Conservation (phyloP, 2,329 filamentous ascomycete genomes). For the Mycogone perniciosa region DNA sequence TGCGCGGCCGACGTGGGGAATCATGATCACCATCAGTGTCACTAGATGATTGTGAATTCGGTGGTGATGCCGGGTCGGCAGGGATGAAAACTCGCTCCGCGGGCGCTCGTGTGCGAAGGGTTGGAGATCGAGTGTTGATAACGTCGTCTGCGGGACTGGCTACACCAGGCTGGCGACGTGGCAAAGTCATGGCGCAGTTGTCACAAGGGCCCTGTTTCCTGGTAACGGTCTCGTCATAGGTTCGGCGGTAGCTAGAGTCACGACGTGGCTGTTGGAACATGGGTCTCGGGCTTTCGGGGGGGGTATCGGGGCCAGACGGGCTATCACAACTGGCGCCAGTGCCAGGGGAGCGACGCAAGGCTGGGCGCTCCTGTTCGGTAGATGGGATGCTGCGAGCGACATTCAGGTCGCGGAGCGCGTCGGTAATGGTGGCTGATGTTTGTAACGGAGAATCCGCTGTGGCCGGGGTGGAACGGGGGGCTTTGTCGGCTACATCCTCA, state of each 20-base stretch:
- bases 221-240: constrained; percentile 60
- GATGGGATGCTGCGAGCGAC: constrained; percentile 39
- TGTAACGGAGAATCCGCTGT: constrained; percentile 27
- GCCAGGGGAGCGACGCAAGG: constrained; percentile 36
- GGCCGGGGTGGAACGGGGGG: constrained; percentile 36
- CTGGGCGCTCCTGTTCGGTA: constrained; percentile 28
- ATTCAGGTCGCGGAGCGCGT: constrained; percentile 43
- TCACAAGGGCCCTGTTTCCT: constrained; percentile 59
- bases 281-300: constrained; percentile 50
- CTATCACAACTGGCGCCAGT: constrained; percentile 23
- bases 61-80: constrained; percentile 42
- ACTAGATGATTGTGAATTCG: constrained; percentile 46
- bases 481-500: constrained; percentile 33
- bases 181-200: constrained; percentile 62
- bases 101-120: constrained; percentile 53
- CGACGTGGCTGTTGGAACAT: constrained; percentile 36
- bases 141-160: constrained; percentile 23
- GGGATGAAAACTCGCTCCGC: constrained; percentile 52
- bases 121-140: constrained; percentile 44
- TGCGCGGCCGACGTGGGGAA: constrained; percentile 29
- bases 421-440: constrained; percentile 34
- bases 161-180: constrained; percentile 30
- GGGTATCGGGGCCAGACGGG: constrained; percentile 45
- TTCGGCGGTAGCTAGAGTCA: constrained; percentile 55
- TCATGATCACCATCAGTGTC: constrained; percentile 49